A percentile compares a stretch with the other conserved stretches of the same genome.
Evolutionary conservation across 306 rosid genomes (phyloP).

Genomic region (Castanopsis chinensis): DNA sequence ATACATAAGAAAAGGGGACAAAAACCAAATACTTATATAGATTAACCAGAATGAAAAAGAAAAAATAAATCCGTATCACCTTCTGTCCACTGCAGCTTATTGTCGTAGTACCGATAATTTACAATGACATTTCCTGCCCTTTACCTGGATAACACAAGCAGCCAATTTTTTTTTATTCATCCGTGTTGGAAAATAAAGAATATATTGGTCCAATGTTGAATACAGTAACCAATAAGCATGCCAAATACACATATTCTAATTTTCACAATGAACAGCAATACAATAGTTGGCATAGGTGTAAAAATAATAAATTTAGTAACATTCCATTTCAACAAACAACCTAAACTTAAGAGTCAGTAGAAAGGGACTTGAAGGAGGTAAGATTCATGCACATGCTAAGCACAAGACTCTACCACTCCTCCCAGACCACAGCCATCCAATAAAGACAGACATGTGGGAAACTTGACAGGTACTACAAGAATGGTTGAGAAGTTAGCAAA

Average conservation of each 20-base stretch:
- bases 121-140: slow-evolving; percentile 71
- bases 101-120: slow-evolving; percentile 72
- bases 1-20: not conserved
- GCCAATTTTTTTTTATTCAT: not conserved
- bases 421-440: not conserved
- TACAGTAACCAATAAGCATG: not conserved
- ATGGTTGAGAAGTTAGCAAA: not conserved
- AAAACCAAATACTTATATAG: not conserved
- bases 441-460: not conserved
- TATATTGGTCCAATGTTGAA: not conserved
- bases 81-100: slow-evolving; percentile 64
- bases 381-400: not conserved
- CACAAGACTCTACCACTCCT: not conserved
- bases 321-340: not conserved
- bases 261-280: not conserved
- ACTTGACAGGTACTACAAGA: too few species aligned
- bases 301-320: not conserved
- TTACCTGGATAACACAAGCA: slow-evolving; percentile 59
- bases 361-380: not conserved
- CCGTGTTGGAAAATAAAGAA: not conserved
- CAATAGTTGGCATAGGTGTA: not conserved
- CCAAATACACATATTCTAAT: not conserved
- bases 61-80: slow-evolving; percentile 42
- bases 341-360: not conserved
- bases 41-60: slow-evolving; percentile 4